Base-by-base conservation (phyloP, 345 rosid genomes). In the Rhodomyrtus tomentosa region DNA sequence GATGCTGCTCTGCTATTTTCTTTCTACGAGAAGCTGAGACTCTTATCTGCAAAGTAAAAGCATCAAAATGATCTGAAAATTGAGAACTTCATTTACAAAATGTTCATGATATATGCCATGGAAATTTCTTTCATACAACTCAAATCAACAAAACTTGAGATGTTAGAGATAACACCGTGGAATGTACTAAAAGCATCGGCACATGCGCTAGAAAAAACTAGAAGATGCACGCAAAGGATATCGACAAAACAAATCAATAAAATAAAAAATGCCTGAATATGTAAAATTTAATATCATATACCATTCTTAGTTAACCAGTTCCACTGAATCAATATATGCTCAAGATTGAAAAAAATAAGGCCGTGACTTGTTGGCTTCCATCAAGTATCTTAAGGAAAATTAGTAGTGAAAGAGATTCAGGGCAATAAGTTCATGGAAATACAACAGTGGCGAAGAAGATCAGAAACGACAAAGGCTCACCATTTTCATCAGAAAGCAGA, bases 401-500 rank as follows among this genome's bases (percentile, higher is more conserved):
- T 51, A 53, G 29, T 1, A 22, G 45, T 10, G 9, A 82, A 51
- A 82, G 48, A 38, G 58, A 82, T 82, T 68, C 79, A 68, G 81
- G 72, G 85, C 40, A 53, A 52, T 50, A 27, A 36, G 79, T 7
- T 49, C 18, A 80, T 62, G 82, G 32, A 15, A 7, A 62, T 38
- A 76, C 48, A 7, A 84, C 29, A 10, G 27, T 83, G 55, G 73
- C 3, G 56, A 40, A 13, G 48, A 84, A 72, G 81, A 10, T 54
- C 54, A 22, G 59, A 8, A 24, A 83, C 29, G 53, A 40, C 24
- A 85, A 74, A 56, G 21, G 40, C 90, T 84, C 73, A 93, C 98
- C 98, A 55, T 89, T 92, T 85, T 96, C 96, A 87, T 95, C 99
- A 7, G 98, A 94, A n/a, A 94, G 88, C 82, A 95, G 74, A 49